Percentiles rank a stretch among this genome's conserved stretches.
phyloP scores from a whole-genome alignment of 106 monocot species.

The Dioscorea zingiberensis region DNA sequence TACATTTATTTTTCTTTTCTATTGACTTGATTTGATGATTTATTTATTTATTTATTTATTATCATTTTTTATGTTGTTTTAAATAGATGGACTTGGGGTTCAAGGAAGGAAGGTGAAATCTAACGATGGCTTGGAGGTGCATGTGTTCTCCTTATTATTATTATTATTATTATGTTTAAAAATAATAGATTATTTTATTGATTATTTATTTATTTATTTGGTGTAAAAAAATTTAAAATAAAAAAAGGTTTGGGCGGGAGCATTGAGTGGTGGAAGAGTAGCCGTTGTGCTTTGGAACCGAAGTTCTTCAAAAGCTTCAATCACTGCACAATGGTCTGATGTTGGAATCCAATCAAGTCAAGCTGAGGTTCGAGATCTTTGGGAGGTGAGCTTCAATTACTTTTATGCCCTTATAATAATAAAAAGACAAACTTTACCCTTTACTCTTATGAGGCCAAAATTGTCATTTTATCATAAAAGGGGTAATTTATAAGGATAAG shows the following conservation, averaged over 20 bases:
- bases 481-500: too few species aligned
- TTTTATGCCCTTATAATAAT: not conserved
- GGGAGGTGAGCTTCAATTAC: conserved; percentile 39
- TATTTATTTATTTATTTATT: too few species aligned
- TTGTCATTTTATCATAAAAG: too few species aligned
- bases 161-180: too few species aligned
- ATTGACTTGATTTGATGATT: too few species aligned
- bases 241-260: conserved; percentile 73
- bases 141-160: not conserved
- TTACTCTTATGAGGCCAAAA: too few species aligned
- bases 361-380: conserved; percentile 63
- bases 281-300: conserved; percentile 84
- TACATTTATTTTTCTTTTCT: too few species aligned
- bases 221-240: too few species aligned
- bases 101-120: conserved; percentile 15
- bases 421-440: too few species aligned
- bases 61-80: not conserved
- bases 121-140: conserved; percentile 6
- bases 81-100: conserved; percentile 11
- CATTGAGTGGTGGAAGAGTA: conserved; percentile 56
- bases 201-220: too few species aligned
- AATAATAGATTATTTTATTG: too few species aligned
- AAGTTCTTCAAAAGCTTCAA: conserved; percentile 31
- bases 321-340: conserved; percentile 56
- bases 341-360: conserved; percentile 44